Base-by-base conservation (phyloP, 2,329 filamentous ascomycete species). In the Trichoderma sp. region DNA sequence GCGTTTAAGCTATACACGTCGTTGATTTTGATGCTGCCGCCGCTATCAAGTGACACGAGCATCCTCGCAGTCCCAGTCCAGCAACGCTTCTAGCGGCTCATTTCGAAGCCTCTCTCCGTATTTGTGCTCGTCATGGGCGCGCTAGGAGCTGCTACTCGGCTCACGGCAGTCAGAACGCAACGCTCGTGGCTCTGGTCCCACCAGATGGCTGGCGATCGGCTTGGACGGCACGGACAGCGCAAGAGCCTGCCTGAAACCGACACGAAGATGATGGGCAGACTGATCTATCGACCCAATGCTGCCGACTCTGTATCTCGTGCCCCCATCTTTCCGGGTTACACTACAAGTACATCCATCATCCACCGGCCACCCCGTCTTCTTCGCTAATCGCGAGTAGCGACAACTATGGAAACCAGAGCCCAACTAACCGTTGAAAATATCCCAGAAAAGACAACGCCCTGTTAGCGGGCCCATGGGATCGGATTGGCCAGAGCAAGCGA, bases 131-230 rank as follows among this genome's bases (percentile, higher is more conserved):
- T 39, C 18, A 66, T 34, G 18, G 52, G 51, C 59, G 37, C 59
- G 34, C 49, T 37, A 68, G 37, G 32, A 8, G 59, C 30, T 56
- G 14, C 67, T 68, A 51, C 39, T 63, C 67, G 67, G 67, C 67
- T 51, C 59, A 64, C 67, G 67, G 67, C 67, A 68, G 54, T 34
- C 51, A 52, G 26, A 26, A 32, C 58, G 61, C 61, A 64, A 51
- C 59, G 54, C 59, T 59, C 49, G 32, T 28, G 52, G 67, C 58
- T 37, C 28, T 43, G 59, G 51, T 52, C 59, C 67, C 49, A 55
- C 56, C 14, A 58, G 52, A 54, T 43, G 59, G 46, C 59, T 68
- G 59, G 67, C 67, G 52, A 68, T 61, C 67, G 67, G 67, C 67
- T 68, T 64, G 18, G 51, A 68, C 67, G 67, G 67, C 67, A 68